Evolutionary conservation across 2,329 filamentous ascomycete species (phyloP), one percentile per base, ranked within the genome.

Genomic region (Fusarium setosum): DNA sequence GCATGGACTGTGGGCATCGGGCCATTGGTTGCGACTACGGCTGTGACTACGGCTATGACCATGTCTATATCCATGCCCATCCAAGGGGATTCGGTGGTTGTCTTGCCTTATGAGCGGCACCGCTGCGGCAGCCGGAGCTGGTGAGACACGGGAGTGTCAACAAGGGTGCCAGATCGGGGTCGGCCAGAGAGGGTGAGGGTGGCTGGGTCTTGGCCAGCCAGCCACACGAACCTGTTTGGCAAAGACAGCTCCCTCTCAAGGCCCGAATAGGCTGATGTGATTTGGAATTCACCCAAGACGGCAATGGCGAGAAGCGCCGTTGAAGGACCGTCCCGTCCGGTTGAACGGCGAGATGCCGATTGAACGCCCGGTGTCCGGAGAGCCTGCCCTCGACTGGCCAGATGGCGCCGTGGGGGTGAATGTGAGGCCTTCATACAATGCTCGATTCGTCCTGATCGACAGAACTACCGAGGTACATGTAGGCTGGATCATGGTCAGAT

Each of bases 81-180:
- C 35, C 24, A 53, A 37, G 24, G 41, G 13, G 18, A 45, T 26
- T 41, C 26, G 38, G 24, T 9, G 35, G 52, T 40, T 70, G 67
- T 65, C 64, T 71, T 63, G 69, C 67, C 69, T 70, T 72, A 67
- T 67, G 60, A 47, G 59, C 64, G 59, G 57, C 59, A 64, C 62
- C 56, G 42, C 49, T 59, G 49, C 41, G 41, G 44, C 42, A 58
- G 51, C 44, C 37, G 21, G 52, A 56, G 29, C 40, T 68, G 61
- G 70, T 72, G 70, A 72, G 70, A 72, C 70, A 72, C 70, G 70
- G 70, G 70, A 72, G 70, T 72, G 70, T 72, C 70, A 72, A 70
- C 70, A 35, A 61, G 68, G 70, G 62, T 69, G 57, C 63, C 42
- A 72, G 63, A 72, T 72, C 68, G 56, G 55, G 45, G 45, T 42